Conservation (phyloP, 495 filamentous ascomycete species). For the Hyaloscypha hepaticicola region DNA sequence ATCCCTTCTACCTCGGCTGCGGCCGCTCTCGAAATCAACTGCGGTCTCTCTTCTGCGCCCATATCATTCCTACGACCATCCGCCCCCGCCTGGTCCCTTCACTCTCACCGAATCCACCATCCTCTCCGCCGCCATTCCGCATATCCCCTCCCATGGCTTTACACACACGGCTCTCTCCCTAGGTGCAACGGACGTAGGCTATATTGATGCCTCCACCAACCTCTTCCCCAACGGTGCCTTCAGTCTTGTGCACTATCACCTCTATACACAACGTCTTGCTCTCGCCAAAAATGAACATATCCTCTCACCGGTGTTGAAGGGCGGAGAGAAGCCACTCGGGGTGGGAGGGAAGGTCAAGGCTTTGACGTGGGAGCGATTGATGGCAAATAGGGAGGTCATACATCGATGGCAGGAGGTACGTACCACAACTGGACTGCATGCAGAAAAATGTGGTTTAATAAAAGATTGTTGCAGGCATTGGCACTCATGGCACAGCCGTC, state of each 20-base stretch:
- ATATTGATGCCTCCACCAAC: conserved; percentile 81
- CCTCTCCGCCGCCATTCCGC: conserved; percentile 73
- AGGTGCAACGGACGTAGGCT: conserved; percentile 79
- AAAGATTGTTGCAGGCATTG: conserved; percentile 59
- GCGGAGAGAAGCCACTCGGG: conserved; percentile 32
- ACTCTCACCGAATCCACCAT: conserved; percentile 69
- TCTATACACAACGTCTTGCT: conserved; percentile 59
- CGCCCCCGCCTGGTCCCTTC: conserved; percentile 60
- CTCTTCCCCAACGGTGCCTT: conserved; percentile 78
- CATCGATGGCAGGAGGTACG: conserved; percentile 81
- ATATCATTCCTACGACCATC: conserved; percentile 75
- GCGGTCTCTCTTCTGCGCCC: conserved; percentile 29
- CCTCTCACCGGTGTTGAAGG: conserved; percentile 18
- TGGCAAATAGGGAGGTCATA: conserved; percentile 68
- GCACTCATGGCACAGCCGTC: conserved; percentile 80
- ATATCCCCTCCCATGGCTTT: conserved; percentile 85
- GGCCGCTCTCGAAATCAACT: neutral
- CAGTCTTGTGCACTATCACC: conserved; percentile 78
- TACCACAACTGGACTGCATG: too few relatives aligned
- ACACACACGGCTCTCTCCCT: conserved; percentile 64
- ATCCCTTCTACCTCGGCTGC: neutral
- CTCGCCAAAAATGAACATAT: conserved; percentile 37
- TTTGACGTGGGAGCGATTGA: conserved; percentile 68
- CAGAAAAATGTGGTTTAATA: neutral
- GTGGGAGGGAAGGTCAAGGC: conserved; percentile 52